Evolutionary conservation across 2,329 filamentous ascomycete species (phyloP).

Genomic region (Fusarium caatingaense): DNA sequence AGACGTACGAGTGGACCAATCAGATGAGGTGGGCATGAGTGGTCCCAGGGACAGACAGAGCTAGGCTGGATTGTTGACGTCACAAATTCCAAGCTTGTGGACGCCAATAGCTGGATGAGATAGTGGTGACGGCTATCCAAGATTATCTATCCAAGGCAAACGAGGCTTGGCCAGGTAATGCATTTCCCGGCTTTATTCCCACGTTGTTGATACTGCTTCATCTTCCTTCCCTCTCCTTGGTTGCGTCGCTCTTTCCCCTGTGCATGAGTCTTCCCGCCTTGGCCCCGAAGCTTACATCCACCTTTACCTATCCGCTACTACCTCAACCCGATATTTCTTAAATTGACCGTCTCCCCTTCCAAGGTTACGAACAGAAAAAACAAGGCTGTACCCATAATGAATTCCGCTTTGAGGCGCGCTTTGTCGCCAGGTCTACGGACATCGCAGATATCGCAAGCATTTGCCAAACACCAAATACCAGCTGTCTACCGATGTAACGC

Average conservation of each 20-base stretch:
- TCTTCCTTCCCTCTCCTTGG: neutral
- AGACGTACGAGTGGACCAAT: slow-evolving; percentile 8
- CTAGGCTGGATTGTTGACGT: slow-evolving; percentile 32
- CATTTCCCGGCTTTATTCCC: slow-evolving; percentile 28
- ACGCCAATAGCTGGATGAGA: slow-evolving; percentile 25
- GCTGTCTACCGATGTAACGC: slow-evolving; percentile 12
- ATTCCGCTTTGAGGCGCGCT: slow-evolving; percentile 32
- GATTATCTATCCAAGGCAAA: neutral
- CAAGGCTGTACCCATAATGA: slow-evolving; percentile 28
- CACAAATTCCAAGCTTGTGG: slow-evolving; percentile 14
- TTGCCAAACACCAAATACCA: slow-evolving; percentile 8
- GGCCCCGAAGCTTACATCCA: slow-evolving; percentile 25
- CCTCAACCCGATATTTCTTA: neutral
- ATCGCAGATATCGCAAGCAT: slow-evolving; percentile 4
- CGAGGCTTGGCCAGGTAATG: slow-evolving; percentile 2
- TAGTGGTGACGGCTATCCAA: slow-evolving; percentile 25
- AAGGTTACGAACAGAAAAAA: neutral
- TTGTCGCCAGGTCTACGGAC: slow-evolving; percentile 27
- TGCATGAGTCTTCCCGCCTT: slow-evolving; percentile 1
- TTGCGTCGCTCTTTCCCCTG: neutral
- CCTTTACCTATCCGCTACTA: neutral
- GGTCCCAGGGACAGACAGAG: slow-evolving; percentile 21
- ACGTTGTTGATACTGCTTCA: neutral
- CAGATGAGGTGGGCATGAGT: slow-evolving; percentile 19
- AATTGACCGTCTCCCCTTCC: neutral